Percentiles rank a stretch among this genome's conserved stretches.
Evolutionary conservation across 1,284 basidiomycete species (phyloP).

Genomic region (Cutaneotrichosporon sp.): DNA sequence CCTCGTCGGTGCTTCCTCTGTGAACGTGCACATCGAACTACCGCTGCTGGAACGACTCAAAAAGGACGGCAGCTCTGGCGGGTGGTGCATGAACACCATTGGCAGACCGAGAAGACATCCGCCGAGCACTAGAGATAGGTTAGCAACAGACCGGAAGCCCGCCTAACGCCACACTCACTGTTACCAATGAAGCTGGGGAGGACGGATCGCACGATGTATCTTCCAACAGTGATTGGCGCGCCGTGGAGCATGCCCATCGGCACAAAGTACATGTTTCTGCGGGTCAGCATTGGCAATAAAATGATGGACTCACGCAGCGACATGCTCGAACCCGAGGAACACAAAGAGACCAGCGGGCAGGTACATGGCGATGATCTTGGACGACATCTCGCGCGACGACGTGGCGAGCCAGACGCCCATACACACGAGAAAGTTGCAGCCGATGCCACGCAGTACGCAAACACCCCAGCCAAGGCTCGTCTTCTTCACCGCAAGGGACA

Average conservation of each 20-base stretch:
- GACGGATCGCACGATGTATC: slow-evolving; percentile 29
- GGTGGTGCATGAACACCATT: slow-evolving; percentile 13
- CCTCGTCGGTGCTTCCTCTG: too few species aligned
- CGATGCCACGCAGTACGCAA: slow-evolving; percentile 47
- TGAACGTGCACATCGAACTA: too few species aligned
- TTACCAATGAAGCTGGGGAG: slow-evolving; percentile 34
- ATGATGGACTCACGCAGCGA: slow-evolving; percentile 20
- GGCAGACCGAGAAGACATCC: slow-evolving; percentile 23
- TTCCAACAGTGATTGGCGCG: slow-evolving; percentile 24
- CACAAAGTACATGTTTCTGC: slow-evolving; percentile 44
- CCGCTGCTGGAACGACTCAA: too few species aligned
- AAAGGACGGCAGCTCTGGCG: slow-evolving; percentile 11
- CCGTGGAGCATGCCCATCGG: slow-evolving; percentile 46
- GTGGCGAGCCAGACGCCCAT: slow-evolving; percentile 47
- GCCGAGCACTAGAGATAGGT: slow-evolving; percentile 19
- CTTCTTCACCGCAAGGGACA: slow-evolving; percentile 29
- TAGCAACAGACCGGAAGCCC: too few species aligned
- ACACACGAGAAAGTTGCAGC: slow-evolving; percentile 51
- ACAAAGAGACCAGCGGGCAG: slow-evolving; percentile 51
- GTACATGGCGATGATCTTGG: slow-evolving; percentile 46
- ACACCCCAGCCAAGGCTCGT: slow-evolving; percentile 29
- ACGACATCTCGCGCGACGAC: slow-evolving; percentile 39
- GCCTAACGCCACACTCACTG: slow-evolving; percentile 25
- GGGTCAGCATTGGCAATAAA: too few species aligned
- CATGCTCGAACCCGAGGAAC: slow-evolving; percentile 48